Base-by-base conservation (phyloP, 2,329 filamentous ascomycete species). In the Tolypocladium tundrense region DNA sequence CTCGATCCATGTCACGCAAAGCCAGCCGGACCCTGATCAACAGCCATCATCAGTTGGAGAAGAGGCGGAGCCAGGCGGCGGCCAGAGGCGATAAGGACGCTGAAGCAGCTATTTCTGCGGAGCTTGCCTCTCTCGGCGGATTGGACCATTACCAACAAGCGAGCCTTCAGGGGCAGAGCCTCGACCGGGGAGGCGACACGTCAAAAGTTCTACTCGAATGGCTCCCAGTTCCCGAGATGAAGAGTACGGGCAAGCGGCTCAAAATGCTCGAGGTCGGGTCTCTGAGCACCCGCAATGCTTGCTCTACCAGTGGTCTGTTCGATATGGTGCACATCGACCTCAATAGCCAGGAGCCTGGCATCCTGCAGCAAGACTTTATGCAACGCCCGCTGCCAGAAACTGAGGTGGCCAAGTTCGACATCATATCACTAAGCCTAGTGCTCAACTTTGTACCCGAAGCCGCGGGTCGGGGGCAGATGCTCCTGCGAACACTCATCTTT, bases 321-420 rank as follows among this genome's bases (percentile, higher is more conserved):
- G 78, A 88, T 41, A 84, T 96, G 65, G 82, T 86, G 60, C 84
- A 91, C 62, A 97, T 99, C 69, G 94, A 99, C 69, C 76, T 99
- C 58, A 89, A 95, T 72, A 94, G 91, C 60, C 91, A 96, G 68
- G 87, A 86, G 53, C 79, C 87, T 1, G 86, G 85, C 0, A 99
- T 99, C 63, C 69, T 86, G 58, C 85, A 95, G 71, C 91, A 97
- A 69, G 91, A 99, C 71, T 97, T 99, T 68, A 96, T 99, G 92
- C 76, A 90, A 64, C 81, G 91, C 33, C 89, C 91, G 0, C 72
- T 93, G 3, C 93, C 93, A 0, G 69, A 68, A 6, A 70, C 79
- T 27, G 76, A 81, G 7, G 71, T 75, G 0, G 85, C 91, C 45
- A 77, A 77, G 27, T 97, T 97, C 69, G 90, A 99, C 69, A 83